Conservation (phyloP, 2,329 filamentous ascomycete genomes). For the Ophiostoma populinum region DNA sequence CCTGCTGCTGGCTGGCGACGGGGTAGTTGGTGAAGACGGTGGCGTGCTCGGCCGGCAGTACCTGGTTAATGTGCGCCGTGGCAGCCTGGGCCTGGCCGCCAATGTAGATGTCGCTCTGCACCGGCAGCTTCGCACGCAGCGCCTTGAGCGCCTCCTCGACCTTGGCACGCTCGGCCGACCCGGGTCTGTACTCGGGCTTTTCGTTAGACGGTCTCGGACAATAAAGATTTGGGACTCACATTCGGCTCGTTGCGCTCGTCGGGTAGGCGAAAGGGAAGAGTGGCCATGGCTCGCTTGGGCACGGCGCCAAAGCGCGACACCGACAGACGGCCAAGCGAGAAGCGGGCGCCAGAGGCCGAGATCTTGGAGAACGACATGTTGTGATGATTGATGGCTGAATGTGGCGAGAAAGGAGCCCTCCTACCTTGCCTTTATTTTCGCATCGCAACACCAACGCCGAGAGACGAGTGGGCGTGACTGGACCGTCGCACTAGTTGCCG, state of each 20-base stretch:
- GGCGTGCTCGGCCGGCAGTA: conserved; percentile 68
- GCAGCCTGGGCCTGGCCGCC: conserved; percentile 65
- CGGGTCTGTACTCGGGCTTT: not conserved
- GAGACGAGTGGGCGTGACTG: too few species aligned
- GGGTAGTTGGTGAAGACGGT: conserved; percentile 68
- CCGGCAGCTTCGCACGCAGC: conserved; percentile 59
- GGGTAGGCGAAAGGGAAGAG: conserved; percentile 30
- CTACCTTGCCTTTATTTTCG: too few species aligned
- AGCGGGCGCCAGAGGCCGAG: not conserved
- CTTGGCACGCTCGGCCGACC: conserved; percentile 50
- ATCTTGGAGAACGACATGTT: not conserved
- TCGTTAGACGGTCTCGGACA: not conserved
- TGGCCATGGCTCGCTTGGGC: not conserved
- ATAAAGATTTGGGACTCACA: conserved; percentile 33
- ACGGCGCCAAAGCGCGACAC: conserved; percentile 32
- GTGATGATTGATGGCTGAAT: too few species aligned
- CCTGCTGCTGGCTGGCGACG: conserved; percentile 58
- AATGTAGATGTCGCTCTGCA: conserved; percentile 58
- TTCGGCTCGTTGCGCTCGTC: conserved; percentile 89
- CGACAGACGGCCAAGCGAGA: not conserved
- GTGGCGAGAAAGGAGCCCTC: too few species aligned
- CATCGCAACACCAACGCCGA: too few species aligned
- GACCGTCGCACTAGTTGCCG: too few species aligned
- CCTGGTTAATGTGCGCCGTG: conserved; percentile 48
- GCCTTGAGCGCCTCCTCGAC: conserved; percentile 66